Conservation (phyloP, 768 basidiomycete species). For the Trametes punicea region DNA sequence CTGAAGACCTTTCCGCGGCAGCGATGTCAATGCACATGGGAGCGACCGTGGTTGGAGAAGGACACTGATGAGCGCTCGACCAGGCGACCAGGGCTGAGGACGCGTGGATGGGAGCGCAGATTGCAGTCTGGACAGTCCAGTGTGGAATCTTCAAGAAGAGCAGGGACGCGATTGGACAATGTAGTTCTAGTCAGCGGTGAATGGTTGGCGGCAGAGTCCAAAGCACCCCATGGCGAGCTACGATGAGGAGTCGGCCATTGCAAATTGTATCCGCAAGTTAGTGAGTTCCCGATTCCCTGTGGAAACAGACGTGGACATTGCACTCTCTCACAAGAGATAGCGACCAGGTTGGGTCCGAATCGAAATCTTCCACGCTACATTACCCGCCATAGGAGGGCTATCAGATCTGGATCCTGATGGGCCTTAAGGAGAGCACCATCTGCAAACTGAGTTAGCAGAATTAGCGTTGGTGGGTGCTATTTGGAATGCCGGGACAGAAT, state of each 20-base stretch:
- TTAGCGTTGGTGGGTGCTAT: too few relatives aligned
- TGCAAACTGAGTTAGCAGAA: too few relatives aligned
- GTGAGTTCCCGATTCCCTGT: too few relatives aligned
- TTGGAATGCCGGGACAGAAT: too few relatives aligned
- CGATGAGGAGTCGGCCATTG: background rate
- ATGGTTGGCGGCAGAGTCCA: background rate
- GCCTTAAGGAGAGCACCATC: too few relatives aligned
- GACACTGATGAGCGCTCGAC: constrained; percentile 6
- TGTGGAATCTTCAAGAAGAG: constrained; percentile 4
- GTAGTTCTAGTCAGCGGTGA: constrained; percentile 1
- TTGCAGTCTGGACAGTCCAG: constrained; percentile 2
- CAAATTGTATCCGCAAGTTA: too few relatives aligned
- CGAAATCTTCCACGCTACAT: too few relatives aligned
- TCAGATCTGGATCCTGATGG: too few relatives aligned
- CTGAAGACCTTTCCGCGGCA: constrained; percentile 8
- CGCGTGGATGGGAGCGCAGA: background rate
- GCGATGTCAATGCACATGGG: constrained; percentile 5
- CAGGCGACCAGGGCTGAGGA: constrained; percentile 12
- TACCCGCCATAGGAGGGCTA: too few relatives aligned
- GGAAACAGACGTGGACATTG: too few relatives aligned
- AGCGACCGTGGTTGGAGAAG: constrained; percentile 12
- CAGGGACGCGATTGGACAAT: background rate
- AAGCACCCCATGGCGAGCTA: background rate
- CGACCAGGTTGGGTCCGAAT: too few relatives aligned
- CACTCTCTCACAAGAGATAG: too few relatives aligned